These are phyloP conservation scores for Myxozyma mucilagina DNA, from an alignment of 805 yeast genomes.

Conservation along the genomic window DNA sequence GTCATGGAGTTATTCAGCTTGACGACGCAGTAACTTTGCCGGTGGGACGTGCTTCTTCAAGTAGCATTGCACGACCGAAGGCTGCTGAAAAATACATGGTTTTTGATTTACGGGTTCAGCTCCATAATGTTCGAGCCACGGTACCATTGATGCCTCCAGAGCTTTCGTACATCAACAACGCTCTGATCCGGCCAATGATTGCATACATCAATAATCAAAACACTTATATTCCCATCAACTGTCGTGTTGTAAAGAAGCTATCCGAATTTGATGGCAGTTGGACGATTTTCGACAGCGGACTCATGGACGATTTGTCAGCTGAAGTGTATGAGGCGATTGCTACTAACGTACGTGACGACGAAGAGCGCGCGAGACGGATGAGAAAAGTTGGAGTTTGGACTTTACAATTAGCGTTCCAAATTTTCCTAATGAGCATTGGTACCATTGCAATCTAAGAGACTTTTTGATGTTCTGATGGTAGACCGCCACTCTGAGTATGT, in stretches of 20 bases:
- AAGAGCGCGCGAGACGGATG: conserved; percentile 67
- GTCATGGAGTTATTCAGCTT: conserved; percentile 5
- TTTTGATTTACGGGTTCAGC: conserved; percentile 73
- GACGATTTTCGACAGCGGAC: conserved; percentile 87
- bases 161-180: conserved; percentile 86
- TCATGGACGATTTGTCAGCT: conserved; percentile 87
- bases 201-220: conserved; percentile 90
- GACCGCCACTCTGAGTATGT: neutral
- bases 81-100: conserved; percentile 48
- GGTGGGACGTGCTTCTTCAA: neutral
- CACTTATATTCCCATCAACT: conserved; percentile 83
- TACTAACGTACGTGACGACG: conserved; percentile 84
- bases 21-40: conserved; percentile 1
- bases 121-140: conserved; percentile 83
- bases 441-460: conserved; percentile 17
- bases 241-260: conserved; percentile 75
- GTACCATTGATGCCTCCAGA: conserved; percentile 89
- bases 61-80: neutral
- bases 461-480: neutral
- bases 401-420: conserved; percentile 76
- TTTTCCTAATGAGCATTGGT: conserved; percentile 57
- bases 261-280: conserved; percentile 92
- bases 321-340: conserved; percentile 92
- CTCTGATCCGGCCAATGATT: conserved; percentile 89
- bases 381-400: conserved; percentile 92